These are phyloP conservation scores for Polyporus tsugae DNA, from an alignment of 1,284 basidiomycete species.

Conservation along the genomic window DNA sequence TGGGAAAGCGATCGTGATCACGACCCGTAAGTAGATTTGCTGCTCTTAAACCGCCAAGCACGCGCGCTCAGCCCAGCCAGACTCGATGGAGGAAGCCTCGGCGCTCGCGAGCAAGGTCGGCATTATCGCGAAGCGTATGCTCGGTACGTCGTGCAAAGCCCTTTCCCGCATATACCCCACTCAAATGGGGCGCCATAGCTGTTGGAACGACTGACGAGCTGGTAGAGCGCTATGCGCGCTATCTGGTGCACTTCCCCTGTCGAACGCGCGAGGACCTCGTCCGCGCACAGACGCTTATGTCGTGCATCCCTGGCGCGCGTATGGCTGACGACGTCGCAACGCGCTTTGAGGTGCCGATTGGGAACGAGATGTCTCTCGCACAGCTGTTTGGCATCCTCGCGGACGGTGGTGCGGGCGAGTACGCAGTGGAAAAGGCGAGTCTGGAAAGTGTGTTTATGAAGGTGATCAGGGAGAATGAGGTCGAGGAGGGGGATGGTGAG, in stretches of 20 bases:
- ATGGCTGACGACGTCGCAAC: conserved; percentile 81
- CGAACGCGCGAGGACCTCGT: conserved; percentile 65
- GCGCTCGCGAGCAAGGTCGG: conserved; percentile 79
- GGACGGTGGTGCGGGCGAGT: conserved; percentile 58
- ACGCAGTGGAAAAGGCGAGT: conserved; percentile 73
- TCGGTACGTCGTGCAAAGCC: conserved; percentile 53
- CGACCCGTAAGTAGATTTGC: conserved; percentile 60
- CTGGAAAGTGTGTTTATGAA: conserved; percentile 80
- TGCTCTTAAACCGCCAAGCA: neutral
- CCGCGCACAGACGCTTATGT: conserved; percentile 67
- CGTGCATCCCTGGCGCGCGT: conserved; percentile 65
- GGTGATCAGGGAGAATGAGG: conserved; percentile 72
- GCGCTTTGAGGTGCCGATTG: conserved; percentile 80
- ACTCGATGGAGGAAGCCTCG: conserved; percentile 88
- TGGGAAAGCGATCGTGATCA: conserved; percentile 74
- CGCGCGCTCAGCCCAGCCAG: conserved; percentile 42
- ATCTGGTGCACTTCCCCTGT: conserved; percentile 82
- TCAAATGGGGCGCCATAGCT: conserved; percentile 44
- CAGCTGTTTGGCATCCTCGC: conserved; percentile 65
- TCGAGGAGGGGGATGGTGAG: conserved; percentile 37
- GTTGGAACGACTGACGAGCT: conserved; percentile 74
- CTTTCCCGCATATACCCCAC: conserved; percentile 1
- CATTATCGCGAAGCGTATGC: conserved; percentile 72
- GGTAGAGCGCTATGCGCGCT: conserved; percentile 71
- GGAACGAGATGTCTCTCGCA: conserved; percentile 54